These are phyloP conservation scores for Apiotrichum veenhuisii DNA, from an alignment of 1,284 basidiomycete species.

Conservation along the genomic window DNA sequence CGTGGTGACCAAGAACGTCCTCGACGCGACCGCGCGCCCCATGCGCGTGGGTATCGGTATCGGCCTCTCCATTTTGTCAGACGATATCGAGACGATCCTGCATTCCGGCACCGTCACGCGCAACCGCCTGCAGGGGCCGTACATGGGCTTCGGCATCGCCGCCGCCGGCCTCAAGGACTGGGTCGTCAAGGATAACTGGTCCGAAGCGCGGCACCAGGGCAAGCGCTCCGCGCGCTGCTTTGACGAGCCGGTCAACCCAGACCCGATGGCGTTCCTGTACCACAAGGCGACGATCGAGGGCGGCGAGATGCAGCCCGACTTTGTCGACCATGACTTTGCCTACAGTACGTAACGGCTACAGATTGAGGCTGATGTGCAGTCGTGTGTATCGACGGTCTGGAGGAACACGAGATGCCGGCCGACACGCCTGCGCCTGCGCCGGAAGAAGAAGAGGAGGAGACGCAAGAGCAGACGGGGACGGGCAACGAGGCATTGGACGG, in stretches of 20 bases:
- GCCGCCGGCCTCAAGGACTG: constrained; percentile 45
- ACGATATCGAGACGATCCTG: constrained; percentile 48
- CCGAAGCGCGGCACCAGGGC: constrained; percentile 44
- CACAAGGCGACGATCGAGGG: constrained; percentile 33
- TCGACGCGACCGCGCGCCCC: constrained; percentile 40
- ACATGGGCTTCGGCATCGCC: constrained; percentile 51
- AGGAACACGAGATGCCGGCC: constrained; percentile 2
- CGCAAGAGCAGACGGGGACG: neutral
- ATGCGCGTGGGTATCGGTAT: constrained; percentile 54
- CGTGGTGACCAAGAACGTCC: constrained; percentile 47
- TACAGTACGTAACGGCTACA: constrained; percentile 39
- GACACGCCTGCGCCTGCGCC: constrained; percentile 1
- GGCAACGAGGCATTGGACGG: constrained; percentile 47
- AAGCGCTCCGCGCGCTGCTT: constrained; percentile 44
- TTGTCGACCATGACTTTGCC: constrained; percentile 46
- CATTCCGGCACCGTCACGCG: constrained; percentile 38
- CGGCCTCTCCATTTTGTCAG: constrained; percentile 49
- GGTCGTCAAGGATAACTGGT: constrained; percentile 47
- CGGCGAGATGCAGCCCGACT: constrained; percentile 41
- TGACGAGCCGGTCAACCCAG: constrained; percentile 44
- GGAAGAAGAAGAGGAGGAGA: neutral
- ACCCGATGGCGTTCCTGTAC: constrained; percentile 44
- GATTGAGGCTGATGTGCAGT: constrained; percentile 18
- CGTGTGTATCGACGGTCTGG: constrained; percentile 36
- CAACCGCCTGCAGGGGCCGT: constrained; percentile 43